Conservation (phyloP, 2,329 filamentous ascomycete genomes). For the Xylaria sp. region DNA sequence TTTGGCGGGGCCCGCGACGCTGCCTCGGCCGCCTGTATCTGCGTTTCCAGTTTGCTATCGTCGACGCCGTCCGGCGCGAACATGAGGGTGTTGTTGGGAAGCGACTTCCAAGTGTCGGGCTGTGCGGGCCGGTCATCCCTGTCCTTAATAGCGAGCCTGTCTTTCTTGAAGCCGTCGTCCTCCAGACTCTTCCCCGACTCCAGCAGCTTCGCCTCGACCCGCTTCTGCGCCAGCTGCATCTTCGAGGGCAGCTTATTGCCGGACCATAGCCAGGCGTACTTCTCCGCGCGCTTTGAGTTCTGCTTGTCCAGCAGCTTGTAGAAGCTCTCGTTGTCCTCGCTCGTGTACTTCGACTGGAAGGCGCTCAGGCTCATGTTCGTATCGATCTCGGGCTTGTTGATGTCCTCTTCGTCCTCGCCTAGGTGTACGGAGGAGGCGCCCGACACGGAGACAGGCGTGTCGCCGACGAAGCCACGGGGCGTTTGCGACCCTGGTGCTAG, state of each 20-base stretch:
- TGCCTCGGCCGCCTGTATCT: conserved; percentile 74
- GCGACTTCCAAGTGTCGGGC: conserved; percentile 79
- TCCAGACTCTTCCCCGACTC: conserved; percentile 57
- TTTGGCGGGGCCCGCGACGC: conserved; percentile 80
- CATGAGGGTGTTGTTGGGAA: conserved; percentile 87
- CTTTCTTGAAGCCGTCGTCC: conserved; percentile 68
- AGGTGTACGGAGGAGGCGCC: conserved; percentile 54
- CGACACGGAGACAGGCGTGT: conserved; percentile 75
- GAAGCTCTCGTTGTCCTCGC: conserved; percentile 98
- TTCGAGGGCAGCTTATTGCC: conserved; percentile 89
- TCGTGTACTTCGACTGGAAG: conserved; percentile 94
- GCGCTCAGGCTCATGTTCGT: conserved; percentile 82
- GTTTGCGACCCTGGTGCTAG: conserved; percentile 60
- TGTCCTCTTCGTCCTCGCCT: conserved; percentile 52
- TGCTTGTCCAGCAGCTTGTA: conserved; percentile 91
- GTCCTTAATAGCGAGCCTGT: conserved; percentile 73
- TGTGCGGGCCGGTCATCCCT: conserved; percentile 78
- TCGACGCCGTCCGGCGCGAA: conserved; percentile 77
- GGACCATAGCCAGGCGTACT: conserved; percentile 88
- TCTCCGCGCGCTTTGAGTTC: conserved; percentile 84
- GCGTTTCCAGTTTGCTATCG: conserved; percentile 68
- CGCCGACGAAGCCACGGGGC: conserved; percentile 74
- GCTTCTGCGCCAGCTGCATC: conserved; percentile 76
- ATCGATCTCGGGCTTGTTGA: conserved; percentile 67
- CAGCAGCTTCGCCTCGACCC: conserved; percentile 66